Base-by-base conservation (phyloP, 2,329 filamentous ascomycete genomes). In the Clathrospora elynae region DNA sequence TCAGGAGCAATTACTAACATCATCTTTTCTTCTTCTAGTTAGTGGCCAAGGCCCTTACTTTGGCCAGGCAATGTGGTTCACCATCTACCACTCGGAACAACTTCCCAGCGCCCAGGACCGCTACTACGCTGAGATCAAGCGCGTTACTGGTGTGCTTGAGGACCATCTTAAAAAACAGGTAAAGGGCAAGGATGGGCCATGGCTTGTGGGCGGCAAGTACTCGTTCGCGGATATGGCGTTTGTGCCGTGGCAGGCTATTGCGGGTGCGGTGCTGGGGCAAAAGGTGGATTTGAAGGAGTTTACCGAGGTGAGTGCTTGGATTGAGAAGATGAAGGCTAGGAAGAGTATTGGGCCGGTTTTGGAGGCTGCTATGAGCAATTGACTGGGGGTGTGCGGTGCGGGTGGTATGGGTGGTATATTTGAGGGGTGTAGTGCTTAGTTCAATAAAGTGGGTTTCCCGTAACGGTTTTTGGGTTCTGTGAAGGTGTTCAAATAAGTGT, bases 21-120 rank as follows among this genome's bases (percentile, higher is more conserved):
- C 7, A 17, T 19, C 20, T 14, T 23, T 13, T 34, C 10, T 3
- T 34, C 10, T 14, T 32, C 5, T 32, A 37, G 46, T 40, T 4
- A 67, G 67, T 2, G 75, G 75, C 6, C 75, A 78, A 49, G 75
- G 75, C 1, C 75, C 75, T 0, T 78, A 78, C 53, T 78, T 55
- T 34, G 66, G 66, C 1, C 65, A 69, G 45, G 57, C 53, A 3
- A 46, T 51, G 8, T 73, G 71, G 71, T 73, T 73, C 51, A 62
- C 55, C 6, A 53, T 49, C 20, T 67, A 51, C 49, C 69, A 72
- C 40, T 38, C 58, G 0, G 76, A 79, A 57, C 70, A 75, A 46
- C 4, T 80, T 5, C 68, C 66, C 1, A 72, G 65, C 5, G 78
- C 74, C 7, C 64, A 75, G 13, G 68, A 74, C 10, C 66, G 77